A percentile compares a stretch with the other conserved stretches of the same genome.
Evolutionary conservation across 768 basidiomycete species (phyloP).

Genomic region (Calvatia gigantea): DNA sequence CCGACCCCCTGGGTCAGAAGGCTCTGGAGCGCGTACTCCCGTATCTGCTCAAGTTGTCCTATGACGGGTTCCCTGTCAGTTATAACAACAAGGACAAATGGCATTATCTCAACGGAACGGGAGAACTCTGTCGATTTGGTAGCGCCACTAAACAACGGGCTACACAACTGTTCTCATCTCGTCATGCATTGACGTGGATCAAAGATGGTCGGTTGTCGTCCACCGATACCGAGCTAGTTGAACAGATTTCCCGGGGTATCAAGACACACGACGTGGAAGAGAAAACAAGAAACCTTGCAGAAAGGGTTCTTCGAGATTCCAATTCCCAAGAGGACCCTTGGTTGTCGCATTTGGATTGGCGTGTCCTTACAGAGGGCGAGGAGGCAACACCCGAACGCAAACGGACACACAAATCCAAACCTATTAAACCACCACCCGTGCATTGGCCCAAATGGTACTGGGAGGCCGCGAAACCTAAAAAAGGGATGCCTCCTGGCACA

Average conservation of each 20-base stretch:
- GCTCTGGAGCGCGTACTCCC: constrained; percentile 59
- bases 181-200: constrained; percentile 46
- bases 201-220: constrained; percentile 38
- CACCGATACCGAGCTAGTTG: constrained; percentile 39
- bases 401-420: constrained; percentile 25
- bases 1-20: constrained; percentile 36
- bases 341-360: constrained; percentile 72
- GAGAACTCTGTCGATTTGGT: constrained; percentile 34
- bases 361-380: constrained; percentile 19
- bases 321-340: constrained; percentile 42
- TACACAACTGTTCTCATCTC: constrained; percentile 37
- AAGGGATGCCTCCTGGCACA: constrained; percentile 60
- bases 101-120: constrained; percentile 45
- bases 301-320: constrained; percentile 24
- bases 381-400: constrained; percentile 24
- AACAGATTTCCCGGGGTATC: constrained; percentile 42
- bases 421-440: constrained; percentile 42
- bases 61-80: constrained; percentile 55
- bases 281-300: constrained; percentile 39
- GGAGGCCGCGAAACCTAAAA: constrained; percentile 78
- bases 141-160: constrained; percentile 43
- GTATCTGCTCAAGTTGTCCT: constrained; percentile 59
- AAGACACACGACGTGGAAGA: constrained; percentile 29
- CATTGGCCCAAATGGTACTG: constrained; percentile 98
- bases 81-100: constrained; percentile 59